Evolutionary conservation across 768 basidiomycete genomes (phyloP), one percentile per base, ranked within the genome.

Genomic region (Amanita inopinata): DNA sequence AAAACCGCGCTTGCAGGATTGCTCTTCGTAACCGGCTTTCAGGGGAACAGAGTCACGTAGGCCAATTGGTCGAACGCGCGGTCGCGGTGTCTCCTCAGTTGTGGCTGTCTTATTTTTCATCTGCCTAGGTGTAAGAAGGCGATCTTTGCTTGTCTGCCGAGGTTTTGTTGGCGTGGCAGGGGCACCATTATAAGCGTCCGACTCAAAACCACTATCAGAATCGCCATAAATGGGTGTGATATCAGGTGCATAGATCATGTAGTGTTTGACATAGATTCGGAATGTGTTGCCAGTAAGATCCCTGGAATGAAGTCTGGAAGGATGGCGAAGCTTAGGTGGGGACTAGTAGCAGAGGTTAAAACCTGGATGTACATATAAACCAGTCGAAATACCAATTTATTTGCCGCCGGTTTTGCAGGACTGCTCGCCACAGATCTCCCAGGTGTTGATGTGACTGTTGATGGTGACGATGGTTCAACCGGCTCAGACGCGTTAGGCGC

Each of bases 261-360:
- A 88, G 50, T 87, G 80, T 49, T 83, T 85, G 46, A 89, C 50
- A 51, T 89, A 86, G 28, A 84, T 71, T 8, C 80, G 71, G 55
- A 89, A 84, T 0, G 77, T 81, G 46, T 80, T 80, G 2, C 65
- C 71, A 2, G 76, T 87, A 19, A 89, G 73, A 43, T 87, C 81
- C 14, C 67, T 66, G 0, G 76, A 71, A 43, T 71, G 80, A 19
- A 88, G 61, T 30, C 80, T 71, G 0, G 79, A 78, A 1, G 85
- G 86, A 57, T 88, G 84, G 33, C 83, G 80, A 33, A 88, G 63
- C 53, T 73, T 77, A 3, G 65, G 58, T 8, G 64, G 61, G 14
- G 25, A 30, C 43, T 37, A 28, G 22, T 24, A 30, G 28, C n/a
- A n/a, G 20, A 44, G 17, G 4, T 43, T 12, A 40, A 32, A 31